A percentile compares a stretch with the other conserved stretches of the same genome.
Conservation (phyloP, 306 rosid species). For the Geum urbanum region DNA sequence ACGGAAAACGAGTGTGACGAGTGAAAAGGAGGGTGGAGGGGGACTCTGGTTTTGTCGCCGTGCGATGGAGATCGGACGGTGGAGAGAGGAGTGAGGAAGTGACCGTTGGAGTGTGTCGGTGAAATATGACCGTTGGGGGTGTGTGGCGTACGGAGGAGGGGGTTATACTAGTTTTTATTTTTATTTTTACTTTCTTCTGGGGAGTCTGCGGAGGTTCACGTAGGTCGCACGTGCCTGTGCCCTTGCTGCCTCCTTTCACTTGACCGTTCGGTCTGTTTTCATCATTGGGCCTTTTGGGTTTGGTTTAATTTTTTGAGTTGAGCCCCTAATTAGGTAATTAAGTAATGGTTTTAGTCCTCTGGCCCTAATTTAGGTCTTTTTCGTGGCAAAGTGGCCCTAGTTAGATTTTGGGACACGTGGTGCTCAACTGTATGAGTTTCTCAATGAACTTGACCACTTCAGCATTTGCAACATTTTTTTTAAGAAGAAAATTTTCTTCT, state of each 20-base stretch:
- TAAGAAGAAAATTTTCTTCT: too few relatives aligned
- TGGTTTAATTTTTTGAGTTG: background rate
- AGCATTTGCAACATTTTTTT: background rate
- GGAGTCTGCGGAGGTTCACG: slow-evolving; percentile 22
- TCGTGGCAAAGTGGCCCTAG: background rate
- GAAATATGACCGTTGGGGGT: slow-evolving; percentile 71
- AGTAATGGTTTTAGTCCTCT: too few relatives aligned
- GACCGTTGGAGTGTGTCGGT: slow-evolving; percentile 62
- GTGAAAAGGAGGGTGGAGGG: slow-evolving; percentile 26
- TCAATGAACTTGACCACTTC: background rate
- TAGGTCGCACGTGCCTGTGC: slow-evolving; percentile 41
- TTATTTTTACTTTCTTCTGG: background rate
- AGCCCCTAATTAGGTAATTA: background rate
- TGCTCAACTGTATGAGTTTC: background rate
- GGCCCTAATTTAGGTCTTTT: too few relatives aligned
- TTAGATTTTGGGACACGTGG: slow-evolving; percentile 11
- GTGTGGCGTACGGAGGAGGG: slow-evolving; percentile 27
- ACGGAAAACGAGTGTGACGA: slow-evolving; percentile 17
- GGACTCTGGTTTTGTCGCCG: slow-evolving; percentile 22
- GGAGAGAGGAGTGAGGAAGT: slow-evolving; percentile 27
- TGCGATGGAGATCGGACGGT: slow-evolving; percentile 66
- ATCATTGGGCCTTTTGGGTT: slow-evolving; percentile 5
- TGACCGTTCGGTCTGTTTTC: slow-evolving; percentile 58
- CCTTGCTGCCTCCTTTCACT: slow-evolving; percentile 21
- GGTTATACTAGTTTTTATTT: too few relatives aligned